phyloP scores from a whole-genome alignment of 2,329 filamentous ascomycete genomes.

The Cladophialophora exuberans region DNA sequence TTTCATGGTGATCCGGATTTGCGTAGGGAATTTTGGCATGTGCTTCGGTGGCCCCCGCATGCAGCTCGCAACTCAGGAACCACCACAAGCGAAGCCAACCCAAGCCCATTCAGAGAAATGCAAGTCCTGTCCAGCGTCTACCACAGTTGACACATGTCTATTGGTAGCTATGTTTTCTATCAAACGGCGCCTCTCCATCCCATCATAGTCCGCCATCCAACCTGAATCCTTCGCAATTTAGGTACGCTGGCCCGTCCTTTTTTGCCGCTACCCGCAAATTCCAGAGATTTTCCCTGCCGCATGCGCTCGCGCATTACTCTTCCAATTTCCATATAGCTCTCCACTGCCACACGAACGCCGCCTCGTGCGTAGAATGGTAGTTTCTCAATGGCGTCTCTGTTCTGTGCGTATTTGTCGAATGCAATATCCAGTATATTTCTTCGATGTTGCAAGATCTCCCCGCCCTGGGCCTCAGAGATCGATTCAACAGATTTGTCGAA shows the following conservation, averaged over 20 bases:
- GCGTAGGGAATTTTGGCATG: too few relatives aligned
- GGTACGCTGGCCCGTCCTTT: constrained; percentile 48
- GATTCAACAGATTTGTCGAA: constrained; percentile 59
- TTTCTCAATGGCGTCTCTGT: constrained; percentile 61
- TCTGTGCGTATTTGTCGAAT: constrained; percentile 62
- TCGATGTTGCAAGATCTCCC: constrained; percentile 45
- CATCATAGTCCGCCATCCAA: constrained; percentile 62
- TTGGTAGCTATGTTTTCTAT: background rate
- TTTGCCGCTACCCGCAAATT: constrained; percentile 33
- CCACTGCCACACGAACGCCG: constrained; percentile 69
- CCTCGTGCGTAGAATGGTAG: constrained; percentile 64
- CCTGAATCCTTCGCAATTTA: constrained; percentile 53
- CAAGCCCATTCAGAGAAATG: too few relatives aligned
- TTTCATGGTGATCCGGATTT: too few relatives aligned
- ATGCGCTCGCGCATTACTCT: constrained; percentile 45
- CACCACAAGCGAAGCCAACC: too few relatives aligned
- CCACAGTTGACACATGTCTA: background rate
- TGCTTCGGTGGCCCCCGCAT: too few relatives aligned
- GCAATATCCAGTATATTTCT: constrained; percentile 61
- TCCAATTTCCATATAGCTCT: constrained; percentile 78
- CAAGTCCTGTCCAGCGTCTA: too few relatives aligned
- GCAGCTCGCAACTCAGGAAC: too few relatives aligned
- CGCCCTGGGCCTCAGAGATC: constrained; percentile 29
- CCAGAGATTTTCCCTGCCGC: constrained; percentile 23
- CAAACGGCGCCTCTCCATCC: constrained; percentile 28